A percentile compares a stretch with the other conserved stretches of the same genome.
Evolutionary conservation across 148 eudicot species (phyloP).

Genomic region (Dysphania ambrosioides): DNA sequence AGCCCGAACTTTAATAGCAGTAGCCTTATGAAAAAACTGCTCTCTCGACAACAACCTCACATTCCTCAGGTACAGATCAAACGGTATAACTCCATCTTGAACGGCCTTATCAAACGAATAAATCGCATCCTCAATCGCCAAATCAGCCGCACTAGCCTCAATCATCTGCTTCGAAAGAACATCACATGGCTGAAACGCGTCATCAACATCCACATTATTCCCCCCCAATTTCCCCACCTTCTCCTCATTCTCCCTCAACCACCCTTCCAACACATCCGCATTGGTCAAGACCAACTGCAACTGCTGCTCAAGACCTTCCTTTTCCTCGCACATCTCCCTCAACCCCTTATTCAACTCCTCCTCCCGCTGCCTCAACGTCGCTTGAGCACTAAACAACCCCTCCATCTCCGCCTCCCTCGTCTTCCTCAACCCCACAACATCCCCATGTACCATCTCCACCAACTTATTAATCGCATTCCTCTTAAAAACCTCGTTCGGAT

Average conservation of each 20-base stretch:
- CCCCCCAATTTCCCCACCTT: conserved; percentile 41
- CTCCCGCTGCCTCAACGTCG: conserved; percentile 57
- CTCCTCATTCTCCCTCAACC: conserved; percentile 78
- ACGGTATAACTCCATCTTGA: conserved; percentile 74
- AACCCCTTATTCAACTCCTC: conserved; percentile 51
- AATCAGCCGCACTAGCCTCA: conserved; percentile 67
- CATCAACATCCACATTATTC: conserved; percentile 50
- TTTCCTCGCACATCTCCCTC: conserved; percentile 76
- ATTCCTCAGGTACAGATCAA: conserved; percentile 81
- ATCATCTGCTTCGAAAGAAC: conserved; percentile 74
- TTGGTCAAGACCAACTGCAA: conserved; percentile 82
- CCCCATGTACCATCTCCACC: conserved; percentile 62
- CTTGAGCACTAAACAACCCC: conserved; percentile 61
- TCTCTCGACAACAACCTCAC: conserved; percentile 80
- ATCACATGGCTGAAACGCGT: conserved; percentile 69
- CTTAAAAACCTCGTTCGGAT: conserved; percentile 69
- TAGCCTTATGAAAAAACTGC: conserved; percentile 85
- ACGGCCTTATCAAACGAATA: conserved; percentile 84
- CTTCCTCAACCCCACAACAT: conserved; percentile 66
- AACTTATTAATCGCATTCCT: conserved; percentile 66
- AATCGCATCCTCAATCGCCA: conserved; percentile 83
- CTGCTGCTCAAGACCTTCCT: conserved; percentile 78
- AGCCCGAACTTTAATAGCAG: conserved; percentile 60
- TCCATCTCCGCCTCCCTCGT: conserved; percentile 80
- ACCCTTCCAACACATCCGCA: conserved; percentile 67